Percentiles rank a stretch among this genome's conserved stretches.
Conservation (phyloP, 1,139 yeast species). For the Protomyces macrosporus region DNA sequence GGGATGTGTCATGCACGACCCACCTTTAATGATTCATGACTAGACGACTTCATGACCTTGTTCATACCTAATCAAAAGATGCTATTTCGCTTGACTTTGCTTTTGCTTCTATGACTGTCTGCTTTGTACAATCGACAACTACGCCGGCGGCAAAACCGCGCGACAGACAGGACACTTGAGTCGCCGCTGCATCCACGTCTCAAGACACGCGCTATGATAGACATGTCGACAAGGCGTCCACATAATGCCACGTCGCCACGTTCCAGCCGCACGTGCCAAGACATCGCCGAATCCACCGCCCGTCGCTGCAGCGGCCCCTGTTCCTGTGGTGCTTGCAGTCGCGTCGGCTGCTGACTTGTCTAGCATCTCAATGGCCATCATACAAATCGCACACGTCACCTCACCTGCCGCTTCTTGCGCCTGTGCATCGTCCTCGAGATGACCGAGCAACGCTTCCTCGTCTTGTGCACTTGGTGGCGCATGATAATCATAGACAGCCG, state of each 20-base stretch:
- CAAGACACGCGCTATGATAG: slow-evolving; percentile 81
- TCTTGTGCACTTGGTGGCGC: slow-evolving; percentile 46
- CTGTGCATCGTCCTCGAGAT: slow-evolving; percentile 36
- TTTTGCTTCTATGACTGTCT: no score
- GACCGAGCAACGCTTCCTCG: neutral
- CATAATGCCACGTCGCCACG: slow-evolving; percentile 51
- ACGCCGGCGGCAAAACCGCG: slow-evolving; percentile 66
- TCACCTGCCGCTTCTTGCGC: slow-evolving; percentile 53
- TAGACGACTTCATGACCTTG: no score
- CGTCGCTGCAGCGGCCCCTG: slow-evolving; percentile 37
- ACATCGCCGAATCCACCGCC: neutral
- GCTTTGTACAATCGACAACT: no score
- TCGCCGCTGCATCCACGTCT: slow-evolving; percentile 89
- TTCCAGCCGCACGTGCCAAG: neutral
- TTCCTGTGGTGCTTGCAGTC: neutral
- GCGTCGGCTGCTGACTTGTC: slow-evolving; percentile 41
- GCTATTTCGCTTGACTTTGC: no score
- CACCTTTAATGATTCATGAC: no score
- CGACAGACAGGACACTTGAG: slow-evolving; percentile 93
- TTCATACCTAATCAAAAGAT: no score
- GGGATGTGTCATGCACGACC: no score
- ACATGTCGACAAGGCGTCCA: slow-evolving; percentile 89
- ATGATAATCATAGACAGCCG: slow-evolving; percentile 78
- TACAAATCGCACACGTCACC: slow-evolving; percentile 82
- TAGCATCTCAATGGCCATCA: slow-evolving; percentile 66